Conservation (phyloP, 2,329 filamentous ascomycete species). For the Alternaria incomplexa region DNA sequence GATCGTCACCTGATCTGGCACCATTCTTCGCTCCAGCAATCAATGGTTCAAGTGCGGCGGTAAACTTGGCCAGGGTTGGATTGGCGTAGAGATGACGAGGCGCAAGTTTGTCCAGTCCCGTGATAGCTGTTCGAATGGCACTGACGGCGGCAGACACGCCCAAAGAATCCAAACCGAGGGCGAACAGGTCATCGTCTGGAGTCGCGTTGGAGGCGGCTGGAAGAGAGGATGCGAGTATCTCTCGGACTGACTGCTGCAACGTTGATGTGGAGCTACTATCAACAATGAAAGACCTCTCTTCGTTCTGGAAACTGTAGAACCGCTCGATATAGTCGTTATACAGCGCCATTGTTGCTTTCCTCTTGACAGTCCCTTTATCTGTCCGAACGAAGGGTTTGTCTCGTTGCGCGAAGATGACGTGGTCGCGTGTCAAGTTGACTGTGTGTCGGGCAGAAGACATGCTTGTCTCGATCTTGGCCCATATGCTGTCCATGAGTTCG, state of each 20-base stretch:
- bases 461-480: constrained; percentile 53
- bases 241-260: constrained; percentile 7
- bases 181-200: constrained; percentile 41
- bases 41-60: constrained; percentile 18
- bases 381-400: constrained; percentile 55
- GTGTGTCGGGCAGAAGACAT: constrained; percentile 51
- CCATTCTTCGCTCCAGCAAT: neutral
- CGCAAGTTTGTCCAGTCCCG: constrained; percentile 37
- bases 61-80: constrained; percentile 30
- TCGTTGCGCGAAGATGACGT: constrained; percentile 52
- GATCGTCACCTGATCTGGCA: neutral
- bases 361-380: constrained; percentile 56
- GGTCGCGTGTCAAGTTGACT: constrained; percentile 50
- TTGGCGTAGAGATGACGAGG: constrained; percentile 48
- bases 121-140: constrained; percentile 37
- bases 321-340: constrained; percentile 57
- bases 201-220: constrained; percentile 11
- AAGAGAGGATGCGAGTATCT: constrained; percentile 13
- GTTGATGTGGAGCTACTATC: constrained; percentile 14
- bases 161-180: constrained; percentile 43
- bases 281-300: neutral
- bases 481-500: constrained; percentile 53
- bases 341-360: constrained; percentile 48
- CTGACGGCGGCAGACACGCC: constrained; percentile 38
- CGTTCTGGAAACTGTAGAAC: constrained; percentile 46